Base-by-base conservation (phyloP, 129 eudicot species). In the Centaurea solstitialis region DNA sequence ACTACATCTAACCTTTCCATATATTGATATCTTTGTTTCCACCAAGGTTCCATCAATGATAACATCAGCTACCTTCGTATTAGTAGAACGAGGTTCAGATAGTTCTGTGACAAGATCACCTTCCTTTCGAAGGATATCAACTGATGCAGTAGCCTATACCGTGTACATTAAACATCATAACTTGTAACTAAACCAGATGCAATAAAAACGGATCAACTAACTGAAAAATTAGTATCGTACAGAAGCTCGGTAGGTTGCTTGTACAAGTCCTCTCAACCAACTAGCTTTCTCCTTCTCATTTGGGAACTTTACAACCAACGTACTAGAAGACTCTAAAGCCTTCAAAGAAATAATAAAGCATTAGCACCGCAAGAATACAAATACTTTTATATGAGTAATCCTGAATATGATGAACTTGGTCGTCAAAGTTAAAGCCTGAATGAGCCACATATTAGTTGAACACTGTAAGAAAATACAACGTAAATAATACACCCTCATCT, bases 231-330 rank as follows among this genome's bases (percentile, higher is more conserved):
- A 73, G 73, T 18, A 83, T 79, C 94, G 72, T 88, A 96, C 99
- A 80, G 99, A 96, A 76, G 98, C 99, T 77, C 87, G 93, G 84
- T 96, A 96, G 40, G 99, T 96, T 35, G 97, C 96, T 83, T 88
- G 91, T 66, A 86, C 90, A 81, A 96, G 99, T 80, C 89, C 93
- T 79, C 96, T 91, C 75, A 87, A 75, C 99, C 99, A 96, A 37
- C 87, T 82, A 41, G 93, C 86, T 85, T 93, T 96, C 81, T 89
- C 93, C 89, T 87, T 92, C 88, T 93, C 91, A 26, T 87, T 86
- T 71, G 57, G 80, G 76, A 96, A 91, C 88, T 91, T 89, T 74
- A 96, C 88, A 68, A 96, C 85, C 85, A 93, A 82, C 0, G 98
- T 91, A 84, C 95, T 89, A 78, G 87, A 88, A 65, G 97, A 93